Conservation (phyloP, 2,329 filamentous ascomycete genomes). For the Penicillium sp. region DNA sequence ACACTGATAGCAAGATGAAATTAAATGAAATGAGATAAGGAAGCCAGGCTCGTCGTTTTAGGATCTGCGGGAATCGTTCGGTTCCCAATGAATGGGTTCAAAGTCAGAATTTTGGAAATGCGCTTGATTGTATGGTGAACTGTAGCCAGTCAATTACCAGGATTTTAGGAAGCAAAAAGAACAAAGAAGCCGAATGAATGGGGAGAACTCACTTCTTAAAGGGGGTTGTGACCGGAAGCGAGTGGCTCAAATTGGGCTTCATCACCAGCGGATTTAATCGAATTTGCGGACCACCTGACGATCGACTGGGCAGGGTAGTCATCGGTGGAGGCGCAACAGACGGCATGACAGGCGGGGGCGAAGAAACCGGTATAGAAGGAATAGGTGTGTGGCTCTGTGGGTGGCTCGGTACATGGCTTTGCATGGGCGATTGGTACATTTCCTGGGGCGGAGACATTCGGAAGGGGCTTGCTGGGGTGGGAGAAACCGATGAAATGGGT, state of each 20-base stretch:
- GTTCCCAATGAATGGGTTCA: constrained; percentile 51
- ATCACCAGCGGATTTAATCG: constrained; percentile 48
- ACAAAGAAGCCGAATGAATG: neutral
- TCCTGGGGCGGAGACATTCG: constrained; percentile 39
- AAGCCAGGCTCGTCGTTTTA: constrained; percentile 23
- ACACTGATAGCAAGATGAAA: constrained; percentile 1
- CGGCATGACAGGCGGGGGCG: constrained; percentile 31
- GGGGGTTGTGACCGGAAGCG: constrained; percentile 44
- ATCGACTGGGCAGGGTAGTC: constrained; percentile 38
- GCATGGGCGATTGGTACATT: constrained; percentile 39
- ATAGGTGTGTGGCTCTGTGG: constrained; percentile 27
- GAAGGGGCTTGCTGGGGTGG: constrained; percentile 34
- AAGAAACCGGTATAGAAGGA: constrained; percentile 31
- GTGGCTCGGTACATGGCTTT: constrained; percentile 19
- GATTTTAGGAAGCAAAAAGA: neutral
- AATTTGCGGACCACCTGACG: constrained; percentile 45
- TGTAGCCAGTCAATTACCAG: constrained; percentile 17
- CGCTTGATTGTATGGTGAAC: constrained; percentile 50
- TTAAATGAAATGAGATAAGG: neutral
- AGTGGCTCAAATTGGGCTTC: constrained; percentile 45
- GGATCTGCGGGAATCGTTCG: constrained; percentile 37
- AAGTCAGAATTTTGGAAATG: constrained; percentile 53
- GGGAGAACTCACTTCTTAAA: constrained; percentile 45
- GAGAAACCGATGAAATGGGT: constrained; percentile 32
- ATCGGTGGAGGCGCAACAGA: constrained; percentile 37